Evolutionary conservation across 495 filamentous ascomycete species (phyloP).

Genomic region (Aspergillus cavernicola): DNA sequence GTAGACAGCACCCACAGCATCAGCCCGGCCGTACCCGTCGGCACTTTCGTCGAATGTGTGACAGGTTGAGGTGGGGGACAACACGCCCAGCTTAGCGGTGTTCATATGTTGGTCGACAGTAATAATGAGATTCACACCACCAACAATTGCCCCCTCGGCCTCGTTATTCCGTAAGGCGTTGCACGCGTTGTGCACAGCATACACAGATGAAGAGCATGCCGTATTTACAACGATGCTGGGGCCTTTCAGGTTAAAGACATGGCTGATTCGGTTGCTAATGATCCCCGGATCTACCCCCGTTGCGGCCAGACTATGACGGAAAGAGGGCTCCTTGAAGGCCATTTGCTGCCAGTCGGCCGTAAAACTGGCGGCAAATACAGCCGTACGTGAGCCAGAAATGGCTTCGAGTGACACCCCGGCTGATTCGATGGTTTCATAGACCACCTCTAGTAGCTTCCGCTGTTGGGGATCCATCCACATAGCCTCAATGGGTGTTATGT

Average conservation of each 20-base stretch:
- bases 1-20: conserved; percentile 19
- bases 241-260: conserved; percentile 33
- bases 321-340: conserved; percentile 15
- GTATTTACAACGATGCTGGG: conserved; percentile 29
- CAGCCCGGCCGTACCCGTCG: conserved; percentile 43
- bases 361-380: conserved; percentile 17
- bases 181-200: conserved; percentile 27
- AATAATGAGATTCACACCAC: conserved; percentile 33
- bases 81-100: conserved; percentile 14
- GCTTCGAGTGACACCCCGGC: conserved; percentile 1
- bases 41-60: conserved; percentile 50
- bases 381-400: too few relatives aligned
- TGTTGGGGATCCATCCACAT: conserved; percentile 40
- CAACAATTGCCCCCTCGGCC: conserved; percentile 35
- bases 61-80: conserved; percentile 27
- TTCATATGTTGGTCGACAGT: conserved; percentile 19
- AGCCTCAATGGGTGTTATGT: conserved; percentile 10
- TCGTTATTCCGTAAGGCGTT: conserved; percentile 27
- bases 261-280: conserved; percentile 32
- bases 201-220: conserved; percentile 34
- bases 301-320: background rate
- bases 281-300: conserved; percentile 15
- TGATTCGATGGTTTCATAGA: conserved; percentile 40
- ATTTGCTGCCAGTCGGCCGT: conserved; percentile 20
- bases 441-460: conserved; percentile 49